Evolutionary conservation across 805 yeast species (phyloP).

Genomic region (Nakazawaea ishiwadae): DNA sequence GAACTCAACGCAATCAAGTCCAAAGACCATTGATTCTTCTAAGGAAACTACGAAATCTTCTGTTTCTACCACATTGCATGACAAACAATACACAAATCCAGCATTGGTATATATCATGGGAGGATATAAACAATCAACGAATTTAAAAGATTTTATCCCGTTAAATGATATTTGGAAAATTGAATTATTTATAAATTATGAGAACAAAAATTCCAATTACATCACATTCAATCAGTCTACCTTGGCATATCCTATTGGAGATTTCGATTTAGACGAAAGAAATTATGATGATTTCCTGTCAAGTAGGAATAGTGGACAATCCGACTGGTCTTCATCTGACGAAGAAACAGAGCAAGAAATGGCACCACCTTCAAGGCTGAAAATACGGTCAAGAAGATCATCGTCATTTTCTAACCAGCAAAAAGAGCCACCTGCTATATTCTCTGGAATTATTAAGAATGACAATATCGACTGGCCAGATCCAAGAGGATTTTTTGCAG

Average conservation of each 20-base stretch:
- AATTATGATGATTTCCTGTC: constrained; percentile 11
- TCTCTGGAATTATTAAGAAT: constrained; percentile 21
- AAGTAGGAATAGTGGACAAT: constrained; percentile 5
- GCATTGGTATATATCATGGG: constrained; percentile 42
- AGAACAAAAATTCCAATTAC: constrained; percentile 28
- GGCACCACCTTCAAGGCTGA: not conserved
- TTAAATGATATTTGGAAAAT: constrained; percentile 38
- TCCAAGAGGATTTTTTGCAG: constrained; percentile 15
- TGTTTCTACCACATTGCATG: not conserved
- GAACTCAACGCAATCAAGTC: constrained; percentile 11
- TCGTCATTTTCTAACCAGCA: constrained; percentile 4
- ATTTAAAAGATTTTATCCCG: constrained; percentile 24
- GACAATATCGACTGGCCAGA: constrained; percentile 14
- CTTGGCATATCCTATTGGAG: constrained; percentile 26
- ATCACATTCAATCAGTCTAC: constrained; percentile 24
- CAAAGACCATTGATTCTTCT: not conserved
- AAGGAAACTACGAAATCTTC: not conserved
- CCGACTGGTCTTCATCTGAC: constrained; percentile 7
- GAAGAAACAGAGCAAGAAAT: constrained; percentile 15
- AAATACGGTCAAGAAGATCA: constrained; percentile 4
- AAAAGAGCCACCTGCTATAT: constrained; percentile 5
- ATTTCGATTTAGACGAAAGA: constrained; percentile 17
- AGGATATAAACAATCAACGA: constrained; percentile 34
- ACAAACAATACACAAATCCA: constrained; percentile 17
- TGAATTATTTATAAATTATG: constrained; percentile 30